Percentiles rank a stretch among this genome's conserved stretches.
These are phyloP conservation scores for Arthrobotrys conoides DNA, from an alignment of 2,329 filamentous ascomycete species.

Conservation along the genomic window DNA sequence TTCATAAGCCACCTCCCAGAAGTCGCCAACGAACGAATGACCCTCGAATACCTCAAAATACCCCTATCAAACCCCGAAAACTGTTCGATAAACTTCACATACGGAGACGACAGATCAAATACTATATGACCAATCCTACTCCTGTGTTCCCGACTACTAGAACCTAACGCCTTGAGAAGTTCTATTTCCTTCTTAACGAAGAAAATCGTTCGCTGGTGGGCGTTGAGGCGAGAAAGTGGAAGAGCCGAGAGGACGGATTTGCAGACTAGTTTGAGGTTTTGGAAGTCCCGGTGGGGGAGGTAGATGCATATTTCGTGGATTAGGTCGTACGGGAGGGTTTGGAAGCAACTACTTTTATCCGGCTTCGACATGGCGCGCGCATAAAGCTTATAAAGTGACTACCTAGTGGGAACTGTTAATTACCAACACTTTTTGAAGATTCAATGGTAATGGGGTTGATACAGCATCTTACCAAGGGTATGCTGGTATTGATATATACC, in stretches of 20 bases:
- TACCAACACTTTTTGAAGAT: too few species aligned
- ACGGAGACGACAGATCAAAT: background rate
- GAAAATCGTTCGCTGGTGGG: background rate
- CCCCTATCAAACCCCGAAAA: background rate
- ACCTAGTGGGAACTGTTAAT: too few species aligned
- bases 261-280: background rate
- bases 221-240: background rate
- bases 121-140: background rate
- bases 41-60: background rate
- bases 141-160: background rate
- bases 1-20: background rate
- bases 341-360: background rate
- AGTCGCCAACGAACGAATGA: background rate
- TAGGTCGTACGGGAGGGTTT: background rate
- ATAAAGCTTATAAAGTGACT: too few species aligned
- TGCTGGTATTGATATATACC: too few species aligned
- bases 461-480: too few species aligned
- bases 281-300: background rate
- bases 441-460: too few species aligned
- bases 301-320: slow-evolving; percentile 4
- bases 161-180: background rate
- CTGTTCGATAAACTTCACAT: background rate
- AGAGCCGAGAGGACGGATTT: background rate
- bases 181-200: background rate
- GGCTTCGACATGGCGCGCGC: too few species aligned